Base-by-base conservation (phyloP, 2,329 filamentous ascomycete genomes). In the Calonectria montana region DNA sequence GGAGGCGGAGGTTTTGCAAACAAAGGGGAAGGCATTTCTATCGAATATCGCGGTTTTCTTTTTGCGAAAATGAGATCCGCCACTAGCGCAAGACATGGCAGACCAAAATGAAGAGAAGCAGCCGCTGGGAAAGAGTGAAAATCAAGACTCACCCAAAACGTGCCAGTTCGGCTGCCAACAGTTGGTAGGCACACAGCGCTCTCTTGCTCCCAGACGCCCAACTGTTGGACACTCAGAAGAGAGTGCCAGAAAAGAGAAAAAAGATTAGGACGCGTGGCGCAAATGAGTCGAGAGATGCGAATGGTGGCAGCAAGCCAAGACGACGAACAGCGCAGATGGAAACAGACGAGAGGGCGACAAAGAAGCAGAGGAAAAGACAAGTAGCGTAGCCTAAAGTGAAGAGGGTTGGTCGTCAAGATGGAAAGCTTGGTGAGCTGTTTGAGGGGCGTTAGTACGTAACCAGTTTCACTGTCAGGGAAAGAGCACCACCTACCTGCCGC, bases 151-250 rank as follows among this genome's bases (percentile, higher is more conserved):
- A 83, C 82, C 75, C 69, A 77, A 76, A 74, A 79, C 74, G 67
- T 75, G 75, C 72, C 75, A 75, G 71, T 65, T 39, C 68, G 80
- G 79, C 78, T 81, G 82, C 80, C 78, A 80, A 79, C 80, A 80
- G 82, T 69, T 70, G 76, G 78, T 85, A 86, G 80, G 74, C 82
- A 85, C 86, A 85, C 78, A 84, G 81, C 78, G 69, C 71, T 77
- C 73, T 69, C 66, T 65, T 43, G 12, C 53, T 65, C 31, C 55
- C 41, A 73, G 76, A 68, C 74, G 75, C 74, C 75, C 74, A 81
- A 79, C 57, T 73, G 55, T 59, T 25, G 61, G 67, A 59, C 59
- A 35, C 31, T 53, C 61, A 48, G 25, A 55, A 73, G 23, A 63
- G 55, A 27, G 47, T 68, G 71, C 67, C 72, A 69, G 70, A 39